These are phyloP conservation scores for Ustulina deusta DNA, from an alignment of 2,329 filamentous ascomycete genomes.

Conservation along the genomic window DNA sequence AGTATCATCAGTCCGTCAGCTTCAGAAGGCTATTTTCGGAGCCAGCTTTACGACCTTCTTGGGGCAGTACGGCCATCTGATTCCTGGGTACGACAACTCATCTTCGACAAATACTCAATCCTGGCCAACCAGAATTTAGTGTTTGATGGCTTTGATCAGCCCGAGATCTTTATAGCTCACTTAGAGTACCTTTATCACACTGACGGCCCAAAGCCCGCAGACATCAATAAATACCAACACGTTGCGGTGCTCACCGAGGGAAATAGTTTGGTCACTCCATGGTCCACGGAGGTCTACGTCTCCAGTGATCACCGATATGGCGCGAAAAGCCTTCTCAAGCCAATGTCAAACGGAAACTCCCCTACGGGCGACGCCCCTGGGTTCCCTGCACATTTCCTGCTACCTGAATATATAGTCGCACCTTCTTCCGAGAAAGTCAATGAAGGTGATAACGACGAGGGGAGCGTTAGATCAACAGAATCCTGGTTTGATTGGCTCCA, in stretches of 20 bases:
- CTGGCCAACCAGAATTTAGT: neutral
- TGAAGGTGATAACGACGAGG: neutral
- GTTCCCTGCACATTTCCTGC: neutral
- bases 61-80: slow-evolving; percentile 4
- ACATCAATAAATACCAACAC: slow-evolving; percentile 7
- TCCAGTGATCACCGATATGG: slow-evolving; percentile 36
- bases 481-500: slow-evolving; percentile 39
- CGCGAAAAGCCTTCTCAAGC: slow-evolving; percentile 35
- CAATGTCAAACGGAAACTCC: neutral
- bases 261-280: neutral
- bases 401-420: neutral
- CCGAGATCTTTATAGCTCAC: slow-evolving; percentile 4
- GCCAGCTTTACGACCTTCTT: slow-evolving; percentile 14
- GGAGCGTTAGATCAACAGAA: neutral
- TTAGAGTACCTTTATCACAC: slow-evolving; percentile 20
- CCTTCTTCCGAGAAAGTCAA: neutral
- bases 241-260: neutral
- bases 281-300: slow-evolving; percentile 28
- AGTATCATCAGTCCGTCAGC: neutral
- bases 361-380: slow-evolving; percentile 27
- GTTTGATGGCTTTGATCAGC: neutral
- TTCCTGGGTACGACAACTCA: slow-evolving; percentile 10
- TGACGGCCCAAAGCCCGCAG: slow-evolving; percentile 19
- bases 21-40: neutral
- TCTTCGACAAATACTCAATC: slow-evolving; percentile 16